Conservation (phyloP, 257 asterid species). For the Coffea eugenioides region DNA sequence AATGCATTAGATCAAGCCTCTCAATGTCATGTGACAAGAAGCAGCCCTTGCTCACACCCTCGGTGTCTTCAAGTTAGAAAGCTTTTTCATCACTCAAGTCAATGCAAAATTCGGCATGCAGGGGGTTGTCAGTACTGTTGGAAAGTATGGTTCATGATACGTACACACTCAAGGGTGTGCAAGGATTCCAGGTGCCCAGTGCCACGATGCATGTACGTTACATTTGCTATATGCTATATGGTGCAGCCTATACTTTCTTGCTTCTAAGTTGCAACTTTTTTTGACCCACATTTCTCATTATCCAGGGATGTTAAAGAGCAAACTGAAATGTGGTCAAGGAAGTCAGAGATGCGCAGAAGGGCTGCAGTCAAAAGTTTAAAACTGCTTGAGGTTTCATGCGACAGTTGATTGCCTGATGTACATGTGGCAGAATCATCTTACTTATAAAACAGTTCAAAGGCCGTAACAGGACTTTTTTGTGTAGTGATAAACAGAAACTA, state of each 20-base stretch:
- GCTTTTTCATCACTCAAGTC: slow-evolving; percentile 33
- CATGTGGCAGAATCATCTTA: neutral
- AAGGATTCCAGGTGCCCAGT: slow-evolving; percentile 35
- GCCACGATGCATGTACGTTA: slow-evolving; percentile 56
- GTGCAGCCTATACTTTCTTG: slow-evolving; percentile 4
- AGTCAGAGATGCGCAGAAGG: neutral
- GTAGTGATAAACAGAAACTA: neutral
- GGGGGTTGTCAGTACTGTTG: slow-evolving; percentile 45
- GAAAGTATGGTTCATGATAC: slow-evolving; percentile 41
- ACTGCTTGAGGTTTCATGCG: neutral
- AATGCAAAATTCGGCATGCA: slow-evolving; percentile 27
- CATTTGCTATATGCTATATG: slow-evolving; percentile 14
- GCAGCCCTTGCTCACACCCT: slow-evolving; percentile 38
- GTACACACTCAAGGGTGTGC: slow-evolving; percentile 40
- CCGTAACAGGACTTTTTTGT: neutral
- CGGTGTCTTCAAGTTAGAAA: slow-evolving; percentile 29
- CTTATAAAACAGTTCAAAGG: neutral
- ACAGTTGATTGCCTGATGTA: neutral
- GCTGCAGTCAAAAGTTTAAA: neutral
- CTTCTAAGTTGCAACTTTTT: neutral
- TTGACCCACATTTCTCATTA: neutral
- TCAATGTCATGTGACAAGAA: slow-evolving; percentile 28
- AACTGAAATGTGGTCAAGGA: neutral
- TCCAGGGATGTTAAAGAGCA: slow-evolving; percentile 16
- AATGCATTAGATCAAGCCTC: slow-evolving; percentile 44